Percentiles rank a stretch among this genome's conserved stretches.
phyloP scores from a whole-genome alignment of 2,329 filamentous ascomycete genomes.

The Nakataea oryzae region DNA sequence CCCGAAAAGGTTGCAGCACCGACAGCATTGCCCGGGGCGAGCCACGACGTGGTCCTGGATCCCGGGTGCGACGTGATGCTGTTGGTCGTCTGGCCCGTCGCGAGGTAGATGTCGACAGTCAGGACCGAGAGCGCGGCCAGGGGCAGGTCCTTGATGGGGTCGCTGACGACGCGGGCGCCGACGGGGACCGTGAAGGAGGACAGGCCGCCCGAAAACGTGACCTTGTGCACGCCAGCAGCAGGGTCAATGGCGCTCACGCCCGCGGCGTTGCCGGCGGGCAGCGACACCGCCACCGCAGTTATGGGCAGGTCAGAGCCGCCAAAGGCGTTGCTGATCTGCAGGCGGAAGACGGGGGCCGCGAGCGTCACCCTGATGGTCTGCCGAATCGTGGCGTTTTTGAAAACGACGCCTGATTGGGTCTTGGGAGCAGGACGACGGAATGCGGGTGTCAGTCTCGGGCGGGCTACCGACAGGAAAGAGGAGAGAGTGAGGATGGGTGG shows the following conservation, averaged over 20 bases:
- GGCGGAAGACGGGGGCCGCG: constrained; percentile 39
- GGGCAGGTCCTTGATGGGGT: constrained; percentile 39
- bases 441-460: not conserved
- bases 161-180: constrained; percentile 46
- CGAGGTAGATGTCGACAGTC: constrained; percentile 47
- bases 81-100: constrained; percentile 41
- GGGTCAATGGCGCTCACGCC: constrained; percentile 39
- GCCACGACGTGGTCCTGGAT: constrained; percentile 44
- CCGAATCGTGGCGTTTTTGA: constrained; percentile 48
- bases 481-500: not conserved
- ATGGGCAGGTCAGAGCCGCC: constrained; percentile 46
- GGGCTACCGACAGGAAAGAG: not conserved
- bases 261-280: constrained; percentile 34
- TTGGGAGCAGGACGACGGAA: constrained; percentile 12
- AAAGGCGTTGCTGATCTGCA: constrained; percentile 53
- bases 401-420: constrained; percentile 41
- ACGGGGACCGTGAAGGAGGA: constrained; percentile 38
- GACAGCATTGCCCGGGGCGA: not conserved
- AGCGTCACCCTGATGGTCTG: constrained; percentile 50
- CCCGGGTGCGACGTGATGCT: constrained; percentile 51
- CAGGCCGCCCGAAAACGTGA: constrained; percentile 44
- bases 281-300: constrained; percentile 43
- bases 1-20: constrained; percentile 8
- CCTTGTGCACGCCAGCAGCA: constrained; percentile 29
- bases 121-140: constrained; percentile 36